Percentiles rank a stretch among this genome's conserved stretches.
These are phyloP conservation scores for Eragrostis curvula DNA, from an alignment of 176 grass and related monocot genomes.

Conservation along the genomic window DNA sequence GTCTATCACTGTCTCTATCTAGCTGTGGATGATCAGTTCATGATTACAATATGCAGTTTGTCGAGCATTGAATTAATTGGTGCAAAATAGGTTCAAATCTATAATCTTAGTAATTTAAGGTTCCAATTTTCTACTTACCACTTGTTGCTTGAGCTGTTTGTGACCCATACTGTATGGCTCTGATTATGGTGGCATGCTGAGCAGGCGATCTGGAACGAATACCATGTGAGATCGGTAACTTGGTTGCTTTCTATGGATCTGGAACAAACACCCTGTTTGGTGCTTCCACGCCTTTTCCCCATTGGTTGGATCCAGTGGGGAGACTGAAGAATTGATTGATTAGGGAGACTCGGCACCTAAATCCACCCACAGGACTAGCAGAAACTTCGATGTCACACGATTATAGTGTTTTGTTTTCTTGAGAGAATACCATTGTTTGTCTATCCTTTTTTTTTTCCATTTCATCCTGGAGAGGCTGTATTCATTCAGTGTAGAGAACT, in stretches of 20 bases:
- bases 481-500: not conserved
- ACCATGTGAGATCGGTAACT: not conserved
- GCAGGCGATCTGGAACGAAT: not conserved
- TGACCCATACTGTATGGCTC: not conserved
- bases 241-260: constrained; percentile 36
- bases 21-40: not conserved
- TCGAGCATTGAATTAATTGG: not conserved
- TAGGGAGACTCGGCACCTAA: constrained; percentile 10
- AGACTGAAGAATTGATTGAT: not conserved
- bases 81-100: not conserved
- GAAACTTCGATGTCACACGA: too few relatives aligned
- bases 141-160: not conserved
- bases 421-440: not conserved
- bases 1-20: not conserved
- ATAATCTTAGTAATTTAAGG: not conserved
- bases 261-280: not conserved
- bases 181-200: not conserved
- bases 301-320: constrained; percentile 32
- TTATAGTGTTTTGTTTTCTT: not conserved
- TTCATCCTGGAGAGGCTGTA: not conserved
- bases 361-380: not conserved
- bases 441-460: not conserved
- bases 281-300: constrained; percentile 30
- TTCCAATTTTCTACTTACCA: not conserved
- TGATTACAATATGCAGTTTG: not conserved